A percentile compares a stretch with the other conserved stretches of the same genome.
Evolutionary conservation across 441 rosid species (phyloP).

Genomic region (Populus hybrid): DNA sequence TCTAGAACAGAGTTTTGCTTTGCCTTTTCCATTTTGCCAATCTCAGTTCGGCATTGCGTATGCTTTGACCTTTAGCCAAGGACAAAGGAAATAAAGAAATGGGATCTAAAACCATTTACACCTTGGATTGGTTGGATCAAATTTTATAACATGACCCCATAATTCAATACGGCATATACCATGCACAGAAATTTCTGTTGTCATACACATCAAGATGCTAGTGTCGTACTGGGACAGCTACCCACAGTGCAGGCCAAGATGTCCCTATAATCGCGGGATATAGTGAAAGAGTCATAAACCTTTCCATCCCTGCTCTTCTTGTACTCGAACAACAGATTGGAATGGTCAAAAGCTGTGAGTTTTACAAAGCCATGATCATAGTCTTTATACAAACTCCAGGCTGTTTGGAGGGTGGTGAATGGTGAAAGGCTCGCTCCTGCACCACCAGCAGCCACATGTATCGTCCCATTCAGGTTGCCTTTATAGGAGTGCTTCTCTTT

Average conservation of each 20-base stretch:
- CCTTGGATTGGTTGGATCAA: not conserved
- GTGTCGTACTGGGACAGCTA: conserved; percentile 62
- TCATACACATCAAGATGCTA: conserved; percentile 42
- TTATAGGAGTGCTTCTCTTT: conserved; percentile 50
- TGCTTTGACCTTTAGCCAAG: not conserved
- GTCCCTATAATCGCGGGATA: conserved; percentile 67
- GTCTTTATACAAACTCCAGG: conserved; percentile 66
- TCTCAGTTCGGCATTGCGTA: not conserved
- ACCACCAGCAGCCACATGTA: conserved; percentile 79
- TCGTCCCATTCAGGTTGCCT: conserved; percentile 67
- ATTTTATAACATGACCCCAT: not conserved
- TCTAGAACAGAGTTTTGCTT: not conserved
- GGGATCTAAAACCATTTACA: not conserved
- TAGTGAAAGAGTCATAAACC: conserved; percentile 66
- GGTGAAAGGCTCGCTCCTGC: conserved; percentile 69
- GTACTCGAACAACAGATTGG: conserved; percentile 68
- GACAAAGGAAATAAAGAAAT: not conserved
- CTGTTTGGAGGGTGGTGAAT: conserved; percentile 49
- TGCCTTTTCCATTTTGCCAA: not conserved
- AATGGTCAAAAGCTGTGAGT: conserved; percentile 63
- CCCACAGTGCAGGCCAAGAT: conserved; percentile 58
- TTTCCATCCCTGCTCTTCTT: conserved; percentile 78
- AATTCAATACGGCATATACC: not conserved
- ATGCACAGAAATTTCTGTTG: not conserved
- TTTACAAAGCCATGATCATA: conserved; percentile 66